Evolutionary conservation across 2,329 filamentous ascomycete species (phyloP).

Genomic region (Biscogniauxia marginata): DNA sequence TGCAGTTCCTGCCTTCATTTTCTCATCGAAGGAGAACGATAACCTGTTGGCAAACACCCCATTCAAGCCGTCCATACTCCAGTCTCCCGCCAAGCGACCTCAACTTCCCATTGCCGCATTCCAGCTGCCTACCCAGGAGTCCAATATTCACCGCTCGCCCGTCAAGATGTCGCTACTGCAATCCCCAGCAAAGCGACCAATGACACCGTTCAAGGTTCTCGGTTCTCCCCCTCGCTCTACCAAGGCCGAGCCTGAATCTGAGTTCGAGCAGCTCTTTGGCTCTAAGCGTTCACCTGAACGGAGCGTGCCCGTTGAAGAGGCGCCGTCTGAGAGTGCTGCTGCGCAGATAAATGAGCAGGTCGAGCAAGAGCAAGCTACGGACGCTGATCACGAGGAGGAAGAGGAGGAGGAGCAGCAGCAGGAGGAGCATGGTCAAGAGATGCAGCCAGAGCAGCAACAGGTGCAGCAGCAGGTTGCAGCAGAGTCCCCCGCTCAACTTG

Average conservation of each 20-base stretch:
- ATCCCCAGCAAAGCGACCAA: conserved; percentile 32
- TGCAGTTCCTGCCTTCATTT: conserved; percentile 29
- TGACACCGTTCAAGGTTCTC: conserved; percentile 27
- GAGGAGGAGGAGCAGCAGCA: conserved; percentile 24
- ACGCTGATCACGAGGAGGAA: not conserved
- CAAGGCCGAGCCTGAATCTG: conserved; percentile 7
- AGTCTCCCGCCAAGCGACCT: conserved; percentile 53
- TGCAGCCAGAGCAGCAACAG: conserved; percentile 20
- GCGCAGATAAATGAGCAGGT: conserved; percentile 5
- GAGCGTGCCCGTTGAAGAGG: conserved; percentile 17
- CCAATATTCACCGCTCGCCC: conserved; percentile 34
- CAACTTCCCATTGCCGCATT: conserved; percentile 25
- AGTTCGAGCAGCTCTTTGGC: not conserved
- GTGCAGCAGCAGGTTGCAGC: conserved; percentile 9
- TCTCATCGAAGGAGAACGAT: conserved; percentile 27
- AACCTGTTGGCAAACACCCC: conserved; percentile 39
- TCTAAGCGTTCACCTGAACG: conserved; percentile 13
- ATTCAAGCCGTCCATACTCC: conserved; percentile 48
- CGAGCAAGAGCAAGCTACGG: conserved; percentile 9
- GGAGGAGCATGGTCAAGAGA: conserved; percentile 16
- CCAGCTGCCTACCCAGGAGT: conserved; percentile 22
- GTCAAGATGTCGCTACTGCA: conserved; percentile 34
- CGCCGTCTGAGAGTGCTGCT: conserved; percentile 6
- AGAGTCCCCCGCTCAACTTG: conserved; percentile 35
- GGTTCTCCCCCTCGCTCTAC: conserved; percentile 11